Conservation (phyloP, 257 asterid species). For the Ligustrum vulgare region DNA sequence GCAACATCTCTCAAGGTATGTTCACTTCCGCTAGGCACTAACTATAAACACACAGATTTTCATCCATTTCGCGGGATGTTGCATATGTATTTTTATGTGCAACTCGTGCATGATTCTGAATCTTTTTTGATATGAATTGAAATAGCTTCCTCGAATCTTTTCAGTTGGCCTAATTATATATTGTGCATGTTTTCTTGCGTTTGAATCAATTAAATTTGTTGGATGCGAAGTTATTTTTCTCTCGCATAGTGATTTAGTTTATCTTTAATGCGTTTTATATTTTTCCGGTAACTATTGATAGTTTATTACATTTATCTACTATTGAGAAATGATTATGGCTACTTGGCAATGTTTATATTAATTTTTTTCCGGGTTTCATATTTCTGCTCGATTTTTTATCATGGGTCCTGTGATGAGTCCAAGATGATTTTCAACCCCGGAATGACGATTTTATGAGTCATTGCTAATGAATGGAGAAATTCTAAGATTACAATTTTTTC, state of each 20-base stretch:
- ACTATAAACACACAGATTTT: neutral
- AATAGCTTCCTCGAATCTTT: neutral
- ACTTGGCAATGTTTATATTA: neutral
- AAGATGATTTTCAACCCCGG: neutral
- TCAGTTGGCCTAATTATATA: neutral
- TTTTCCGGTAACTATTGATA: neutral
- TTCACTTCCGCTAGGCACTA: neutral
- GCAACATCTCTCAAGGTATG: neutral
- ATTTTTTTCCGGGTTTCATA: neutral
- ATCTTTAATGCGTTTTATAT: neutral
- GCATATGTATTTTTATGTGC: neutral
- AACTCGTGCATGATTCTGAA: neutral
- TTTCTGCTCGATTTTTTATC: conserved; percentile 3
- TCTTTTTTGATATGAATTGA: neutral
- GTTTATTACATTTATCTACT: neutral
- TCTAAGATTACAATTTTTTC: neutral
- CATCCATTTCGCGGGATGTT: neutral
- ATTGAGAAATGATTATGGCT: neutral
- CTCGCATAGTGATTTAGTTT: neutral
- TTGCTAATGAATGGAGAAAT: neutral
- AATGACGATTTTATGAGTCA: neutral
- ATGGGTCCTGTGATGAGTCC: neutral
- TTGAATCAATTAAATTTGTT: neutral
- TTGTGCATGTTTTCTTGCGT: neutral
- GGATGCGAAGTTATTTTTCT: neutral